Percentiles rank a stretch among this genome's conserved stretches.
These are phyloP conservation scores for Verticillium nonalfalfae DNA, from an alignment of 2,329 filamentous ascomycete species.

Conservation along the genomic window DNA sequence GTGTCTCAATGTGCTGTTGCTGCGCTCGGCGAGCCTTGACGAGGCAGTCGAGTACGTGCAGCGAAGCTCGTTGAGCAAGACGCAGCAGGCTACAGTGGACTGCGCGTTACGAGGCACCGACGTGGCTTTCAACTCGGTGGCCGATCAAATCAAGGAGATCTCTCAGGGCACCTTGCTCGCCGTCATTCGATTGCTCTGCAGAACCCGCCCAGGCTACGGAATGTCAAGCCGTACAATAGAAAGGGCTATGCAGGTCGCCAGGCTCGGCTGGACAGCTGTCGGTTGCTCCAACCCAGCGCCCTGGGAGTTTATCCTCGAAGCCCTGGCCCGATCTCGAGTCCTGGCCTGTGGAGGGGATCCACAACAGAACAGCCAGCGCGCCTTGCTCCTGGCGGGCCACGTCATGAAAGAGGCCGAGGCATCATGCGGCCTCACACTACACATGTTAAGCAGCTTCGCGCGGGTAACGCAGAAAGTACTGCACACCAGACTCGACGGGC, in stretches of 20 bases:
- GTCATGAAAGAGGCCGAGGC: conserved; percentile 4
- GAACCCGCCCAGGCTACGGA: conserved; percentile 5
- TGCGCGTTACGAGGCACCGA: not conserved
- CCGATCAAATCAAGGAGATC: not conserved
- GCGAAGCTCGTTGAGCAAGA: conserved; percentile 2
- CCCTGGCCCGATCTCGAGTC: conserved; percentile 7
- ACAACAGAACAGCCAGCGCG: not conserved
- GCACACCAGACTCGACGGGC: conserved; percentile 13
- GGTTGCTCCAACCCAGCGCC: not conserved
- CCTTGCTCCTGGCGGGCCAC: conserved; percentile 1
- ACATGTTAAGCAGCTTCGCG: conserved; percentile 13
- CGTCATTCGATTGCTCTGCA: conserved; percentile 5
- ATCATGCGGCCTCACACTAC: not conserved
- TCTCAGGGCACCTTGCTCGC: conserved; percentile 23
- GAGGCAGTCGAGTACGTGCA: conserved; percentile 22
- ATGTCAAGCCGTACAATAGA: conserved; percentile 1
- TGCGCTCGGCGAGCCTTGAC: conserved; percentile 5
- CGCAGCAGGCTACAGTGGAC: not conserved
- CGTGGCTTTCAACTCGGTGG: not conserved
- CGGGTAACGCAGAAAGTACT: conserved; percentile 1
- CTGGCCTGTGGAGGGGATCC: conserved; percentile 1
- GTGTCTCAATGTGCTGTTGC: conserved; percentile 6
- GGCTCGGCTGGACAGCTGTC: not conserved
- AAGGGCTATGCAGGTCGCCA: conserved; percentile 3
- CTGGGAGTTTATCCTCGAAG: conserved; percentile 7